Base-by-base conservation (phyloP, 805 yeast genomes). In the Candida saitoana region DNA sequence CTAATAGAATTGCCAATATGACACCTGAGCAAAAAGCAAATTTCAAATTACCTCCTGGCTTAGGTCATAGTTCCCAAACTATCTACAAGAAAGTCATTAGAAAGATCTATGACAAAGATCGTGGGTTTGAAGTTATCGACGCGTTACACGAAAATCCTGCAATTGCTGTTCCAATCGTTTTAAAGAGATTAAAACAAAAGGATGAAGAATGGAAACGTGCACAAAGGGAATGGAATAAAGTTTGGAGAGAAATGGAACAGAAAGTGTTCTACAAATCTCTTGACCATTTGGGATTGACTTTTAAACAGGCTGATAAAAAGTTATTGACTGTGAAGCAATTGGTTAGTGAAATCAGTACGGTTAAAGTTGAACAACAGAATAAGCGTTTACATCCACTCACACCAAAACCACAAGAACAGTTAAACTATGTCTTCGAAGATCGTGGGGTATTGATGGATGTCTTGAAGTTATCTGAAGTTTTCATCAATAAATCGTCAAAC, bases 141-240 rank as follows among this genome's bases (percentile, higher is more conserved):
- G 96, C 98, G 3, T 69, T 93, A 36, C 97, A 91, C 59, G 96
- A 90, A 54, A 85, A 86, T 55, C 99, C 99, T 2, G 89, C 93
- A 2, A 80, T 90, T 40, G 95, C 99, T 0, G 93, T 93, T 27
- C 98, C 99, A 1, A 82, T 93, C 44, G 95, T 93, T 11, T 71
- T 93, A 62, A 87, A 84, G 52, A 80, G 99, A 57, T 76, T 93
- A 59, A 93, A 93, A 65, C 98, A 93, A 65, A 93, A 93, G 65
- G 98, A 93, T 60, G 98, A 93, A 64, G 99, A 93, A 65, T 93
- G 99, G 99, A 86, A 88, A 63, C 79, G 96, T 48, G 90, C 96
- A 2, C 99, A 91, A 56, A 80, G 98, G 54, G 98, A 93, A 61
- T 93, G 99, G 98, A 91, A 91, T 65, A 91, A 91, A 60, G 95